Evolutionary conservation across 2,329 filamentous ascomycete species (phyloP), one percentile per base, ranked within the genome.

Genomic region (Exophiala alcalophila): DNA sequence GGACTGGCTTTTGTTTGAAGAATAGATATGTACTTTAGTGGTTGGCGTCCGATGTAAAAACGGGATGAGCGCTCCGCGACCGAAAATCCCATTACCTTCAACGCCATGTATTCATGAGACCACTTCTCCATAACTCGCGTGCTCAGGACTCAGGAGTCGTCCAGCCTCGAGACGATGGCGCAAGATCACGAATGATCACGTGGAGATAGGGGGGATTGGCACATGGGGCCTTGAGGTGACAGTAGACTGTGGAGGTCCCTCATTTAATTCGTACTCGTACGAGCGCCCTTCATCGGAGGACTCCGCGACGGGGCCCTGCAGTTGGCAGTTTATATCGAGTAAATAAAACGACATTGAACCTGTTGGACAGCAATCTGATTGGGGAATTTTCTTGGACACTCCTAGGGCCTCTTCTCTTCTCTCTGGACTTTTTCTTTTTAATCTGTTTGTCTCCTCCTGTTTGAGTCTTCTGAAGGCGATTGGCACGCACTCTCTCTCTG

Each of bases 311-410:
- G 26, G 31, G 11, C 15, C 14, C 24, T 18, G 5, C 24, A 14
- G 14, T 14, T 15, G 16, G 28, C 29, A 30, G 29, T 33, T 40
- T 40, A n/a, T 21, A 40, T 40, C 29, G 37, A 40, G 37, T 40
- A 40, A 40, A 33, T 29, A 33, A 6, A 19, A 19, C 29, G 15
- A 12, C 15, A n/a, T n/a, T n/a, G n/a, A n/a, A n/a, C n/a, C n/a
- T n/a, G n/a, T n/a, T n/a, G n/a, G n/a, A n/a, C n/a, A n/a, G n/a
- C n/a, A n/a, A n/a, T n/a, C n/a, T 18, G 16, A 8, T 40, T 20
- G 28, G 19, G 28, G 20, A 20, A 33, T 16, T 33, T 33, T 33
- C 16, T 19, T 33, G 30, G 16, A n/a, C 30, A 21, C 27, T 30
- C 27, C 16, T 14, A n/a, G 11, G 12, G 11, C 15, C 15, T 12